Evolutionary conservation across 805 yeast species (phyloP), one percentile per base, ranked within the genome.

Genomic region (Starmerella bombicola): DNA sequence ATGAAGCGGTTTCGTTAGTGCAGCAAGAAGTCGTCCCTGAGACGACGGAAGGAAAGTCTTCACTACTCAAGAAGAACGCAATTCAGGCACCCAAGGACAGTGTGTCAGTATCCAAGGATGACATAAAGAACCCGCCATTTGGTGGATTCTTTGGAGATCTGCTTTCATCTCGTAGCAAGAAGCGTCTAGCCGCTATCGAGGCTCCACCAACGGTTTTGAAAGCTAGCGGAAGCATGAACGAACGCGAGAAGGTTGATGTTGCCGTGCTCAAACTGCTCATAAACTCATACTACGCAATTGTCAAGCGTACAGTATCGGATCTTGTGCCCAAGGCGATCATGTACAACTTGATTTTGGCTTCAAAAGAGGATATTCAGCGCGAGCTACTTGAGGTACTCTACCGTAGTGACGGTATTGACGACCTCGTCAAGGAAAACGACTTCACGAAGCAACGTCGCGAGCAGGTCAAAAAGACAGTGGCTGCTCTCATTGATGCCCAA

Each of bases 111-210:
- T 36, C 50, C 18, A 49, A 46, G 30, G 51, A 48, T 15, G 53
- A 52, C 21, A 55, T 55, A 35, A 46, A 54, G 26, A 73, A 69
- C 22, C 79, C 80, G 43, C 68, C 68, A 39, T 50, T 67, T 28
- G 73, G 76, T 38, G 94, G 96, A 2, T 91, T 88, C 65, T 91
- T 91, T 59, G 94, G 96, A 39, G 95, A 95, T 3, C 82, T 91
- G 58, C 88, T 91, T 64, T 74, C 93, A 10, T 76, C 93, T 3
- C 85, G 88, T 63, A 84, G 83, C 62, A 88, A 84, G 65, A 85
- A 85, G 71, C 78, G 93, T 61, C 69, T 86, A 51, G 95, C 91
- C 22, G 78, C 84, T 10, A 80, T 88, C 83, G 97, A 88, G 61
- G 84, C 96, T 3, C 98, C 98, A 35, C 98, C 98, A 29, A 75